Evolutionary conservation across 129 eudicot species (phyloP).

Genomic region (Heracleum sosnowskyi): DNA sequence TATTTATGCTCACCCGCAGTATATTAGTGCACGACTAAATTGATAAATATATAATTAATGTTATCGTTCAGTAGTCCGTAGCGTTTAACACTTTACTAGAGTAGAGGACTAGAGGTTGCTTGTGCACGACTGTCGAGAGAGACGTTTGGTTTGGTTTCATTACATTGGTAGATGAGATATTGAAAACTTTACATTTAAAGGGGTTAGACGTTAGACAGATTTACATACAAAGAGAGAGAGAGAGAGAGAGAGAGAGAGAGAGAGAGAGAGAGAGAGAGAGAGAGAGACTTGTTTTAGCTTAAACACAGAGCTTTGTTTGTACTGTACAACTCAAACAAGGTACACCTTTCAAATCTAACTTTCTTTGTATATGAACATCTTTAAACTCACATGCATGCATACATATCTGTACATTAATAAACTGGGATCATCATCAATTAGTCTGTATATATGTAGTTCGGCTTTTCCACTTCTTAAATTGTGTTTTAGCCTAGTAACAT

Average conservation of each 20-base stretch:
- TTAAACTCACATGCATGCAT: background rate
- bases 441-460: background rate
- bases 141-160: background rate
- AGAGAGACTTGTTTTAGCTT: background rate
- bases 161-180: background rate
- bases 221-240: too few relatives aligned
- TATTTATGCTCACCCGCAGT: too few relatives aligned
- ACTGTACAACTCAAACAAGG: background rate
- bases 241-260: too few relatives aligned
- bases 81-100: too few relatives aligned
- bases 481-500: too few relatives aligned
- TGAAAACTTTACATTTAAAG: background rate
- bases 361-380: background rate
- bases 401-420: background rate
- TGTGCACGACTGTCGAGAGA: background rate
- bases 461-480: background rate
- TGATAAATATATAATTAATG: too few relatives aligned
- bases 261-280: background rate
- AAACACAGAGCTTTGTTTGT: too few relatives aligned
- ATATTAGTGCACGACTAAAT: too few relatives aligned
- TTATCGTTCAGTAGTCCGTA: too few relatives aligned
- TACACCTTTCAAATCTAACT: background rate
- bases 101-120: too few relatives aligned
- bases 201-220: too few relatives aligned
- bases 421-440: background rate